Evolutionary conservation across 2,329 filamentous ascomycete genomes (phyloP), one percentile per base, ranked within the genome.

Genomic region (Onygenales sp.): DNA sequence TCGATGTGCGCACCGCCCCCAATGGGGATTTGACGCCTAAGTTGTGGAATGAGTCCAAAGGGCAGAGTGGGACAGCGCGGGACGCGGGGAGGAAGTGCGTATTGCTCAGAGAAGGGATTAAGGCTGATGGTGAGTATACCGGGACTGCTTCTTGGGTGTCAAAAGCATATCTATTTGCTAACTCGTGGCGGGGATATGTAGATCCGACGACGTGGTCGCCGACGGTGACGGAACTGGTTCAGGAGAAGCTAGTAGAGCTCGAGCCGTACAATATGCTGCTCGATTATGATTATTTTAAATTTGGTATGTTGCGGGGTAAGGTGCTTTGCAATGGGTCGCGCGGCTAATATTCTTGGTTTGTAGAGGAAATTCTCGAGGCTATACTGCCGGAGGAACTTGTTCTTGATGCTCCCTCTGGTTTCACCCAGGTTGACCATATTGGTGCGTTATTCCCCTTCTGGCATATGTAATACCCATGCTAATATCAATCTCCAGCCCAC

Each of bases 361-460:
- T 52, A 87, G 85, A 86, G 57, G 91, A 97, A 61, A 86, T 98
- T 41, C 87, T 96, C 65, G 77, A 77, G 48, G 82, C 89, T 3
- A 82, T 96, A 53, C 77, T 98, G 1, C 91, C 91, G 0, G 84
- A 90, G 59, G 84, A 89, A 47, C 77, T 87, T 27, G 83, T 90
- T 59, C 84, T 85, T 42, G 90, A 94, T 58, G 83, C 93, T 35
- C 92, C 91, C 2, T 81, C 83, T 35, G 89, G 90, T 48, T 97
- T 95, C 75, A 89, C 89, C 54, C 84, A 85, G 38, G 90, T 92
- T 38, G 92, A 93, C 17, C 92, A 97, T 63, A 84, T 97, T 50
- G 81, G 84, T 86, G 75, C 58, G 79, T 71, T 55, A 49, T 54
- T 48, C 8, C 54, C 50, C 48, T 48, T 41, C 39, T 43, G 5